phyloP scores from a whole-genome alignment of 129 eudicot species.

The Flaveria robusta region DNA sequence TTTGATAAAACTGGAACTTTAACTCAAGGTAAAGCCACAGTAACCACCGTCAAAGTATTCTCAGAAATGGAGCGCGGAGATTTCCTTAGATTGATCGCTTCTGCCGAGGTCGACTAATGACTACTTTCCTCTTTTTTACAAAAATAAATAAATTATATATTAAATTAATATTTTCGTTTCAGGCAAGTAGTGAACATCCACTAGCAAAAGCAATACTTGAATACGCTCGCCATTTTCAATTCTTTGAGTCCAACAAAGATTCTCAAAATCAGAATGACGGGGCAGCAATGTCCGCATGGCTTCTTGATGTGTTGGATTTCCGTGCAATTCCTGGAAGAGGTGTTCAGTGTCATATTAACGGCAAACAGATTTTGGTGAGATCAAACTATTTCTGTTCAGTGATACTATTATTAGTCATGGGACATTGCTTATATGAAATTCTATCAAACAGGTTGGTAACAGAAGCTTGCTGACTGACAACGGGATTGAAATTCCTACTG shows the following conservation, averaged over 20 bases:
- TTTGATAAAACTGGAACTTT: slow-evolving; percentile 98
- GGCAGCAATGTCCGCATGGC: slow-evolving; percentile 71
- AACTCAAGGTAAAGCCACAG: slow-evolving; percentile 95
- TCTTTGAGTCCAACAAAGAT: slow-evolving; percentile 67
- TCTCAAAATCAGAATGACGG: slow-evolving; percentile 35
- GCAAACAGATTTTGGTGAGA: slow-evolving; percentile 76
- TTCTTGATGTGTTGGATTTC: slow-evolving; percentile 72
- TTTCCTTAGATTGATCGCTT: slow-evolving; percentile 87
- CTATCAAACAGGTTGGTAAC: slow-evolving; percentile 76
- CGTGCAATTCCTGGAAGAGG: slow-evolving; percentile 92
- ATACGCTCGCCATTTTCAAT: slow-evolving; percentile 91
- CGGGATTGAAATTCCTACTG: slow-evolving; percentile 47
- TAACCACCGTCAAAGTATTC: slow-evolving; percentile 78
- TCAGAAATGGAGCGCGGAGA: slow-evolving; percentile 84
- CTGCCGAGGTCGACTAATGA: slow-evolving; percentile 73
- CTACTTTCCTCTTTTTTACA: not conserved
- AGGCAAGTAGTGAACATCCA: slow-evolving; percentile 99
- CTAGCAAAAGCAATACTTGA: slow-evolving; percentile 86
- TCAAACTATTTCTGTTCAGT: not conserved
- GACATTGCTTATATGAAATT: slow-evolving; percentile 19
- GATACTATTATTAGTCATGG: not conserved
- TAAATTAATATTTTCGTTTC: slow-evolving; percentile 6
- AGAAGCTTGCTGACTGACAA: slow-evolving; percentile 76
- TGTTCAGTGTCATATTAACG: slow-evolving; percentile 66
- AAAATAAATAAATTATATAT: not conserved